Conservation (phyloP, 140 eudicot species). For the Stevia rebaudiana region DNA sequence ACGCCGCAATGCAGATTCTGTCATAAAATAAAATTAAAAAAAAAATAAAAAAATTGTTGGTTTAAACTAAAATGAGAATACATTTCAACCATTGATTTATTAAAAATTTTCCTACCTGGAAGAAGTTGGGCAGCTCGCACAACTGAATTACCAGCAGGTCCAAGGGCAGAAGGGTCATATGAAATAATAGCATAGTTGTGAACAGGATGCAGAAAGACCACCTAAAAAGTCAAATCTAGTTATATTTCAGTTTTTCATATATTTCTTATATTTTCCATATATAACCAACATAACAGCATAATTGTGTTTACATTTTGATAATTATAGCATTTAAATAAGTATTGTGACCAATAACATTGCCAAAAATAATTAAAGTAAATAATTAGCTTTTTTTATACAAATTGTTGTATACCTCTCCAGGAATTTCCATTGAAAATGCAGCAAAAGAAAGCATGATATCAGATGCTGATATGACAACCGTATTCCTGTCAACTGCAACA, state of each 20-base stretch:
- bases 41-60: not conserved
- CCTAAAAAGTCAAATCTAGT: conserved; percentile 37
- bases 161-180: conserved; percentile 83
- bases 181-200: conserved; percentile 88
- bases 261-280: no score
- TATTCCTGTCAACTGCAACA: conserved; percentile 83
- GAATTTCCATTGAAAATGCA: conserved; percentile 90
- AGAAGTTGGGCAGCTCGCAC: conserved; percentile 90
- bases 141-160: conserved; percentile 63
- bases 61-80: not conserved
- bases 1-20: conserved; percentile 83
- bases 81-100: conserved; percentile 4
- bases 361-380: not conserved
- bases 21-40: not conserved
- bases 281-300: no score
- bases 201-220: conserved; percentile 92
- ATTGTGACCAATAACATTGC: not conserved
- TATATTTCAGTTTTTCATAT: no score
- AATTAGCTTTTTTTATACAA: not conserved
- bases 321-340: no score
- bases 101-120: conserved; percentile 51
- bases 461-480: conserved; percentile 86
- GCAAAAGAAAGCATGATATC: conserved; percentile 96
- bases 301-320: no score
- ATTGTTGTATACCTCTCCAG: conserved; percentile 74